A percentile compares a stretch with the other conserved stretches of the same genome.
phyloP scores from a whole-genome alignment of 768 basidiomycete species.

The Mycena vulgaris region DNA sequence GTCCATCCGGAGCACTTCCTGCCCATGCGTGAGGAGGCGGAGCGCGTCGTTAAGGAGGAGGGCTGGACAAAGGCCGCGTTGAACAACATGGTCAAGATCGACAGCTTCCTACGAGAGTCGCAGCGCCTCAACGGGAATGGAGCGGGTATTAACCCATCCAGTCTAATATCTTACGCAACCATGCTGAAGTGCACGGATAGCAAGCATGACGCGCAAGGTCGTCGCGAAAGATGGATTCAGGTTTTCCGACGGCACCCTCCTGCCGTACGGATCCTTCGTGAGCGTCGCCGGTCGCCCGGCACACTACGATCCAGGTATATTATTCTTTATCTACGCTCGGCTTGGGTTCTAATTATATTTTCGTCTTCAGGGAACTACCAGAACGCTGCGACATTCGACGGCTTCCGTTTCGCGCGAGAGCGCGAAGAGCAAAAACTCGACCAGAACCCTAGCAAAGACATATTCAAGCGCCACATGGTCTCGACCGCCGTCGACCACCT shows the following conservation, averaged over 20 bases:
- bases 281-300: conserved; percentile 39
- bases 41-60: conserved; percentile 67
- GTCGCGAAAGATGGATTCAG: conserved; percentile 45
- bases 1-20: conserved; percentile 49
- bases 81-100: conserved; percentile 56
- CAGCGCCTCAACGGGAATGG: conserved; percentile 45
- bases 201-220: conserved; percentile 46
- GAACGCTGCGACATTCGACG: conserved; percentile 57
- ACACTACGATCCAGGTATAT: conserved; percentile 41
- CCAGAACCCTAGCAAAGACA: conserved; percentile 42
- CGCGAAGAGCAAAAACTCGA: conserved; percentile 40
- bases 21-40: conserved; percentile 60
- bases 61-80: conserved; percentile 61
- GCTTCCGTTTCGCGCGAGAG: conserved; percentile 63
- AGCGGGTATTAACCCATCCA: conserved; percentile 32
- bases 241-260: conserved; percentile 51
- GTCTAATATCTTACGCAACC: no score
- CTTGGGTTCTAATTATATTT: neutral
- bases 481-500: conserved; percentile 29
- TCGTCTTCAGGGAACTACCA: conserved; percentile 49
- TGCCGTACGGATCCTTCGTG: conserved; percentile 48
- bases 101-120: conserved; percentile 64
- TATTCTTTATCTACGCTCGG: no score
- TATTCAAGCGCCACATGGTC: conserved; percentile 36
- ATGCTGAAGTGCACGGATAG: no score